A percentile compares a stretch with the other conserved stretches of the same genome.
These are phyloP conservation scores for Lactarius trivialis DNA, from an alignment of 768 basidiomycete species.

Conservation along the genomic window DNA sequence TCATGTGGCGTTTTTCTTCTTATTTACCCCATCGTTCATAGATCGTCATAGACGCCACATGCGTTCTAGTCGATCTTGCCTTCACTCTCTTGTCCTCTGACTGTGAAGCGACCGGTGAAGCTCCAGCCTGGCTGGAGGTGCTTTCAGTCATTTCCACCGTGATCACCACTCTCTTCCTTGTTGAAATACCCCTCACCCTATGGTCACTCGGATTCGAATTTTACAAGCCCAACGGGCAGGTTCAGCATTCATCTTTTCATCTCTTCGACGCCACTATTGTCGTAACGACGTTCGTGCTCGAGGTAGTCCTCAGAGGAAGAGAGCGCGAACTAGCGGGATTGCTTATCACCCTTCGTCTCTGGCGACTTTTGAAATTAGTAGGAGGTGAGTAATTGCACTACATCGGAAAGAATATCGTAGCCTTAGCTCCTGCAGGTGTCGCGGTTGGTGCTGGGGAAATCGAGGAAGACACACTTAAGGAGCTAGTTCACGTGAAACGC, in stretches of 20 bases:
- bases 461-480: slow-evolving; percentile 46
- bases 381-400: slow-evolving; percentile 35
- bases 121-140: slow-evolving; percentile 56
- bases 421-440: slow-evolving; percentile 46
- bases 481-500: slow-evolving; percentile 42
- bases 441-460: slow-evolving; percentile 71
- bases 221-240: slow-evolving; percentile 54
- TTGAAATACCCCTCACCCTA: slow-evolving; percentile 67
- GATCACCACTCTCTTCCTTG: slow-evolving; percentile 67
- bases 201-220: slow-evolving; percentile 59
- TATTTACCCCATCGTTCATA: slow-evolving; percentile 22
- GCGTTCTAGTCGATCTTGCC: slow-evolving; percentile 66
- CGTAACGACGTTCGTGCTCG: slow-evolving; percentile 65
- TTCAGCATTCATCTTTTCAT: slow-evolving; percentile 57
- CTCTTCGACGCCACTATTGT: slow-evolving; percentile 69
- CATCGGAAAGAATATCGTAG: slow-evolving; percentile 26
- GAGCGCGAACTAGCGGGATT: slow-evolving; percentile 66
- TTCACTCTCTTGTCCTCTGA: slow-evolving; percentile 55
- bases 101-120: slow-evolving; percentile 41
- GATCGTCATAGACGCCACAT: slow-evolving; percentile 59
- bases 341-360: slow-evolving; percentile 67
- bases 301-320: slow-evolving; percentile 58
- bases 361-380: slow-evolving; percentile 75
- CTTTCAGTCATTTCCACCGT: slow-evolving; percentile 54
- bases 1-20: not conserved